Percentiles rank a stretch among this genome's conserved stretches.
Conservation (phyloP, 1,284 basidiomycete species). For the Austropuccinia psidii region DNA sequence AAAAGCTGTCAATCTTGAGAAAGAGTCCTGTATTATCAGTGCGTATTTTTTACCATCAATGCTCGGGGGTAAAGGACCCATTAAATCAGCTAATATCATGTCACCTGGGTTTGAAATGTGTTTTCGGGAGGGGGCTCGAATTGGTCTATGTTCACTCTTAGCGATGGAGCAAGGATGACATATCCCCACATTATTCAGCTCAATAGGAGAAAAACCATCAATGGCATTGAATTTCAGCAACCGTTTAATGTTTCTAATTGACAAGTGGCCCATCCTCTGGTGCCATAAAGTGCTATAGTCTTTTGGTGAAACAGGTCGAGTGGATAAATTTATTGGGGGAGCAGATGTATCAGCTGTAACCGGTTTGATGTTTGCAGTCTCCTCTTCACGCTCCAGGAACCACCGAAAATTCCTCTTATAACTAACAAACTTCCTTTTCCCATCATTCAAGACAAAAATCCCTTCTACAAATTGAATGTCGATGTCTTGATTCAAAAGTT, state of each 20-base stretch:
- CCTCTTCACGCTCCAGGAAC: too few species aligned
- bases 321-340: too few species aligned
- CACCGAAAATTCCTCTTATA: too few species aligned
- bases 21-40: neutral
- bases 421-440: too few species aligned
- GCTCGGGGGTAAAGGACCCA: neutral
- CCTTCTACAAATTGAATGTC: too few species aligned
- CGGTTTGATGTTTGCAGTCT: too few species aligned
- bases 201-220: neutral
- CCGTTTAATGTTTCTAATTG: neutral
- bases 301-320: too few species aligned
- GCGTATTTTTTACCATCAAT: neutral
- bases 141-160: neutral
- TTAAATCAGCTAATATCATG: neutral
- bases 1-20: neutral
- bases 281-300: too few species aligned
- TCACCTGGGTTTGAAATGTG: neutral
- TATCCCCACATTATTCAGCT: neutral
- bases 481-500: too few species aligned
- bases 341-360: too few species aligned
- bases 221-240: neutral
- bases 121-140: neutral
- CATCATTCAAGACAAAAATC: too few species aligned
- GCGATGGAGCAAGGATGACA: neutral
- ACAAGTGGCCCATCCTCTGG: neutral